Conservation (phyloP, 164 flowering plant genomes). For the Umbellularia californica region DNA sequence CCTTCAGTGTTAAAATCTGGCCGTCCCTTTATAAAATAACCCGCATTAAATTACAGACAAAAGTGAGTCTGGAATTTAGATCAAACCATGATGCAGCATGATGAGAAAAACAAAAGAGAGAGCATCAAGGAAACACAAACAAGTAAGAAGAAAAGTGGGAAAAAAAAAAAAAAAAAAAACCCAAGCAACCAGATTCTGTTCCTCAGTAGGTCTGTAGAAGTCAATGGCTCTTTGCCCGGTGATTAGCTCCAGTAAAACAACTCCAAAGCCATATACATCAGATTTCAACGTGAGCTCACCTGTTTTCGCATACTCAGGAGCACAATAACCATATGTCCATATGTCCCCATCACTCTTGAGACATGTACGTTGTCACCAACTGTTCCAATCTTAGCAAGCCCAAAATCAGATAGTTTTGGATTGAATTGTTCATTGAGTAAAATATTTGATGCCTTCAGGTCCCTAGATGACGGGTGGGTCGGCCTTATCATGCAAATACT, state of each 20-base stretch:
- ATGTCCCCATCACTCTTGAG: slow-evolving; percentile 59
- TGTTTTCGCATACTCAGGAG: slow-evolving; percentile 46
- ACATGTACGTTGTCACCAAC: slow-evolving; percentile 44
- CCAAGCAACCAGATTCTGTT: slow-evolving; percentile 56
- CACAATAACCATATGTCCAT: slow-evolving; percentile 47
- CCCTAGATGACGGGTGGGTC: slow-evolving; percentile 75
- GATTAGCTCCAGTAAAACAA: slow-evolving; percentile 62
- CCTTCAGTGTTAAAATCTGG: no score
- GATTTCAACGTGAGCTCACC: slow-evolving; percentile 63
- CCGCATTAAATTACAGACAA: no score
- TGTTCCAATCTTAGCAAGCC: slow-evolving; percentile 75
- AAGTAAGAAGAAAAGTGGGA: no score
- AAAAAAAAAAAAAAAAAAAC: slow-evolving; percentile 50
- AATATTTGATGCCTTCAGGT: slow-evolving; percentile 64
- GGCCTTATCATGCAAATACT: slow-evolving; percentile 65
- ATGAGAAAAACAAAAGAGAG: no score
- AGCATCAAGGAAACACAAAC: no score
- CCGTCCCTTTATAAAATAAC: no score
- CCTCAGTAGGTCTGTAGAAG: slow-evolving; percentile 22
- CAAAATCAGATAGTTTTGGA: slow-evolving; percentile 75
- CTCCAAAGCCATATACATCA: slow-evolving; percentile 74
- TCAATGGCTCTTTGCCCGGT: slow-evolving; percentile 67
- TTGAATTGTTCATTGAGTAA: slow-evolving; percentile 45
- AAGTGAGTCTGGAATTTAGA: no score
- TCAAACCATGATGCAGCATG: no score